These are phyloP conservation scores for Triticum turgidum DNA, from an alignment of 176 grass and related monocot genomes.

Conservation along the genomic window DNA sequence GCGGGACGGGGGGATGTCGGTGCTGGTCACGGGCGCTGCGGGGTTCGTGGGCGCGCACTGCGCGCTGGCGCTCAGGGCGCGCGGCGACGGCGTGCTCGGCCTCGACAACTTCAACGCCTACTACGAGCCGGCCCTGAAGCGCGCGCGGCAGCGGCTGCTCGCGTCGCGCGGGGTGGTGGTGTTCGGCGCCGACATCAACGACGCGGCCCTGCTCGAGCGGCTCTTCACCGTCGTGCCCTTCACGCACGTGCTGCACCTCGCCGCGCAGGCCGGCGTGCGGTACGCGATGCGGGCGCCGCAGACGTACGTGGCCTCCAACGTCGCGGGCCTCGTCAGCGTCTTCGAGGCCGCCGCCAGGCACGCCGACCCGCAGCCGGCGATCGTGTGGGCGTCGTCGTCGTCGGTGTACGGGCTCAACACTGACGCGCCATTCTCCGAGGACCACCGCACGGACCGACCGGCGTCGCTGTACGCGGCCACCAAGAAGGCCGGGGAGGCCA, in stretches of 20 bases:
- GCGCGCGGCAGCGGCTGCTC: slow-evolving; percentile 70
- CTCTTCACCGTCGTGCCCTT: slow-evolving; percentile 58
- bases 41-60: slow-evolving; percentile 90
- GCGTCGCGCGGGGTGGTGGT: slow-evolving; percentile 53
- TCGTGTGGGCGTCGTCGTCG: slow-evolving; percentile 95
- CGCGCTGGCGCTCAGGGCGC: slow-evolving; percentile 63
- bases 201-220: slow-evolving; percentile 49
- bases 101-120: slow-evolving; percentile 97
- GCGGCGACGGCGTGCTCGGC: slow-evolving; percentile 88
- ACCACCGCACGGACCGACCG: slow-evolving; percentile 77
- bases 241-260: slow-evolving; percentile 95
- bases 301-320: slow-evolving; percentile 89
- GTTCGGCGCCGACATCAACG: slow-evolving; percentile 83
- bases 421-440: slow-evolving; percentile 80
- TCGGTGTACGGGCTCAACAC: slow-evolving; percentile 95
- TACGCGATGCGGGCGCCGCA: slow-evolving; percentile 85
- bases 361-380: slow-evolving; percentile 84
- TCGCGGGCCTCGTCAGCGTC: slow-evolving; percentile 70
- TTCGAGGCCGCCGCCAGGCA: slow-evolving; percentile 73
- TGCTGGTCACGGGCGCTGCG: slow-evolving; percentile 80
- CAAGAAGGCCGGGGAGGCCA: slow-evolving; percentile 98
- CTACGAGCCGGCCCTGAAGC: slow-evolving; percentile 86
- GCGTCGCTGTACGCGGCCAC: slow-evolving; percentile 96
- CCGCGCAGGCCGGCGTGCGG: slow-evolving; percentile 89
- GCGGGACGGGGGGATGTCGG: slow-evolving; percentile 48